Base-by-base conservation (phyloP, 768 basidiomycete species). In the Pisolithus marmoratus region DNA sequence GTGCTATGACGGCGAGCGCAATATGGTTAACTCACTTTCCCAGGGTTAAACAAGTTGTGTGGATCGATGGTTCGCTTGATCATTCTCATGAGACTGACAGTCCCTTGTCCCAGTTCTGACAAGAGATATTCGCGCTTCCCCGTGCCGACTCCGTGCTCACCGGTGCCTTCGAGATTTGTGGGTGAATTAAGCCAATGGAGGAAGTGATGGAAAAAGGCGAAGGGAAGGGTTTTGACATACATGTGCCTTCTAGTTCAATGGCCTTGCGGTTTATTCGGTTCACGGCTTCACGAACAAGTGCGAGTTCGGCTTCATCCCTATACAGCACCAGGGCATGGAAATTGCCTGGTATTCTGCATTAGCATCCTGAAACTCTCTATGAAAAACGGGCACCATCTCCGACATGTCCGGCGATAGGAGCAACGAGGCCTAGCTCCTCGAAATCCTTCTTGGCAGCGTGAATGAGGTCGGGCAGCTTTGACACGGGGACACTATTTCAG, bases 21-120 rank as follows among this genome's bases (percentile, higher is more conserved):
- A 38, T 26, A 4, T 38, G 14, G 37, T 43, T 27, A 5, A 23
- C 57, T 51, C 38, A 65, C 68, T 63, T 79, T 78, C 24, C 72
- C 77, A 3, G 77, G 77, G 54, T 80, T 80, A 51, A 79, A 69
- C 42, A 80, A 57, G 49, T 73, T 69, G 37, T 69, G 50, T 4
- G 78, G 78, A 52, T 80, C 78, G 11, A 75, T 50, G 2, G 72
- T 66, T 22, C 62, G 50, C 63, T 81, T 82, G 54, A 81, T 70
- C 26, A 65, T 66, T 56, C 74, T 70, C 78, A 82, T 79, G 8
- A 80, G 60, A n/a, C 68, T 63, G 5, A 81, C 72, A 0, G 80
- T 82, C 8, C 74, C 77, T 14, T 59, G 63, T 8, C 80, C 80
- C 4, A 82, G 66, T 55, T 82, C 80, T 9, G 64, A 60, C 19